Evolutionary conservation across 2,329 filamentous ascomycete genomes (phyloP), one percentile per base, ranked within the genome.

Genomic region (Fusarium odoratissimum): DNA sequence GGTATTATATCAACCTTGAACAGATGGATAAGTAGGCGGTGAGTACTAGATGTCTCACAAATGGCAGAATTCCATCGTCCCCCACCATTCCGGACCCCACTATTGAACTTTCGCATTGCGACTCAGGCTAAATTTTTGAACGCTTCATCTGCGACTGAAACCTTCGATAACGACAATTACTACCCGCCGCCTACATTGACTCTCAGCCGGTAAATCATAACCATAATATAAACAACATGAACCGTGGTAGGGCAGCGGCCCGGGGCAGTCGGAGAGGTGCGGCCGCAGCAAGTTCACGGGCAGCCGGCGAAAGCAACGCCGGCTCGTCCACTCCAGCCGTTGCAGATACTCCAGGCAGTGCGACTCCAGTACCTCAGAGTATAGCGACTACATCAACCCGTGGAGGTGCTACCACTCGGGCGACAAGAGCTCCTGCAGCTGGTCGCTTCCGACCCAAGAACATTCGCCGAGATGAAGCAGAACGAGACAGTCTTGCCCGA

Each of bases 401-500:
- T 4, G 81, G 80, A 28, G 80, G 79, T 12, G 73, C 80, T 40
- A 78, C 81, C 9, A 75, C 83, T 8, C 79, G 80, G 41, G 80
- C 80, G 14, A 79, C 82, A 19, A 75, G 82, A 33, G 82, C 81
- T 23, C 76, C 81, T n/a, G 77, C 78, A 25, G 67, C 77, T 14
- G 81, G 80, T 42, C 82, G 86, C 41, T 87, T 87, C 58, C 83
- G 82, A 57, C 86, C 86, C 35, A 87, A 83, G 71, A 85, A 84
- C 65, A 76, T 87, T 52, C 83, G 86, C 59, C 80, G 86, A 82
- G 85, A 87, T 78, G 86, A 87, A 61, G 83, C 84, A 11, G 85
- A 87, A 57, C 80, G 86, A 75, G 84, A 86, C 59, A 82, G 74
- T 56, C 78, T 88, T 14, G 86, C 86, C 49, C 80, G 83, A 17